Evolutionary conservation across 2,329 filamentous ascomycete genomes (phyloP), one percentile per base, ranked within the genome.

Genomic region (Cercospora beticola): DNA sequence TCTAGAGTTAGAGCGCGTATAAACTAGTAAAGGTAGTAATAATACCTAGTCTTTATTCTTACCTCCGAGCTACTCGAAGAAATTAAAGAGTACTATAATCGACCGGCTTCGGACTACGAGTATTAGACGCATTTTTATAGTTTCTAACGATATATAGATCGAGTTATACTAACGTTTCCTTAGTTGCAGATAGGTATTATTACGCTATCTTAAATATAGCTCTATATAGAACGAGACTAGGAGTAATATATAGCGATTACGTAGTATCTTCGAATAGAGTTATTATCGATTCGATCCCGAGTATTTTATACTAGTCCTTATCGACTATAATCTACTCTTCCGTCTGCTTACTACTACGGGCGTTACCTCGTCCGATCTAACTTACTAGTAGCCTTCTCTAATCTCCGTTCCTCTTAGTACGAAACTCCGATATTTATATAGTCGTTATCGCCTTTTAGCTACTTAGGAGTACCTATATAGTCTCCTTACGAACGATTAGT

Each of bases 401-500:
- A 43, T 43, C 16, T n/a, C 40, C 40, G 40, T 46, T 18, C 40
- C 40, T 5, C 40, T 46, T 16, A 16, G 40, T 5, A 46, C 40
- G 40, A 46, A 18, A 18, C 40, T 46, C 40, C 40, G 40, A 46
- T 46, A 16, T 46, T n/a, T 46, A 46, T 5, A 46, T 46, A 16
- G 40, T 46, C 40, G 40, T 46, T 5, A 46, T 46, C 40, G 40
- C 40, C 40, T 46, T 46, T 46, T 46, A 16, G 40, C 40, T 18
- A 16, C 40, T 46, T 16, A 46, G 40, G 40, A 46, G 40, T 16
- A 46, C 40, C 40, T 46, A 6, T 3, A 18, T 1, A 18, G 40
- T 46, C 40, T 46, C 40, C 40, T 16, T 18, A 46, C 40, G 40
- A 46, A 46, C 40, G 21, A 73, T 77, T 40, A 57, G 52, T 57